Evolutionary conservation across 768 basidiomycete species (phyloP), one percentile per base, ranked within the genome.

Genomic region (Cystobasidium onofrii): DNA sequence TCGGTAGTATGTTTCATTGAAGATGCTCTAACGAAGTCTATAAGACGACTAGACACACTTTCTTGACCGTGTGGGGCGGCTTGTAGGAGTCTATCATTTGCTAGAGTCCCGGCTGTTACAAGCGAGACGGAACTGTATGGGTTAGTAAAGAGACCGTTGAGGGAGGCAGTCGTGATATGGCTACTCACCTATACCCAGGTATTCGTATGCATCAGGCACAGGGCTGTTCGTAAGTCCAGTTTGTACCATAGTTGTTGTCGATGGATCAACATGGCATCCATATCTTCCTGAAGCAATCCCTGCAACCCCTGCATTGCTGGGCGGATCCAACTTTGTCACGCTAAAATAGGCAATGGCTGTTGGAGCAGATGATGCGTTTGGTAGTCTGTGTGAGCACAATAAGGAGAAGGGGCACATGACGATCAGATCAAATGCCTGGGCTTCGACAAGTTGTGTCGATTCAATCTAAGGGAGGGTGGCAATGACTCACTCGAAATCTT

Each of bases 331-430:
- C 70, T 89, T 86, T 17, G 90, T 90, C 62, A 97, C 84, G 71
- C 87, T 82, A 80, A 97, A 97, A 78, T 86, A 91, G 0, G 89
- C 87, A 1, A 87, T 78, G 17, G 77, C 86, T 82, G 77, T 87
- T 79, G 76, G 81, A 50, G 60, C 52, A 0, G 43, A 50, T 39
- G 17, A 46, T 41, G 31, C n/a, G 2, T 29, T n/a, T n/a, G 23
- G 23, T 17, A 33, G 17, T 29, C 15, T 20, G 23, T 0, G 36
- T 1, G 20, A 15, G 15, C 29, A 9, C 15, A 15, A 6, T 15
- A 39, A 39, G 7, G 7, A 15, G 39, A 6, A 39, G 15, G 39
- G 39, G 6, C 39, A 39, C n/a, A n/a, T n/a, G n/a, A n/a, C n/a
- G n/a, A n/a, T n/a, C n/a, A n/a, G n/a, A n/a, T n/a, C n/a, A n/a